phyloP scores from a whole-genome alignment of 352 stramenopile species.

The Globisporangium barbulae region DNA sequence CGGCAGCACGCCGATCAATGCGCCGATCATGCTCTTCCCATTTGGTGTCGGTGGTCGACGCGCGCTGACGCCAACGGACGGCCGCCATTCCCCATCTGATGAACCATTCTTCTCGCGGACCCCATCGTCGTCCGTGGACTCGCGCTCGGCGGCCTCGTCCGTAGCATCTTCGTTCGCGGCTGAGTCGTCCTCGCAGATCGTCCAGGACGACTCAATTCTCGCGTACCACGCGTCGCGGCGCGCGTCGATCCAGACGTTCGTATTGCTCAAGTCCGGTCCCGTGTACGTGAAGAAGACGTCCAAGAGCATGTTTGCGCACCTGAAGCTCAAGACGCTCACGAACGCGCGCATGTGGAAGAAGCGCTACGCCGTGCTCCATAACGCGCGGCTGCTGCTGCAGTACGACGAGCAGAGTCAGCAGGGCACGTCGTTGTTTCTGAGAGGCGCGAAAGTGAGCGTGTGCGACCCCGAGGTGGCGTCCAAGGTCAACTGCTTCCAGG shows the following conservation, averaged over 20 bases:
- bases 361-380: constrained; percentile 76
- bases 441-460: constrained; percentile 66
- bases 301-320: constrained; percentile 68
- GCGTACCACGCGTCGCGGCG: background rate
- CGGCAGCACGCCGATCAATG: constrained; percentile 18
- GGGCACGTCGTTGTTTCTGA: constrained; percentile 65
- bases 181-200: constrained; percentile 24
- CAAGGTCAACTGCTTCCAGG: constrained; percentile 84
- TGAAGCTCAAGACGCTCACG: constrained; percentile 60
- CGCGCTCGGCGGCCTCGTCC: constrained; percentile 4
- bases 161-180: constrained; percentile 18
- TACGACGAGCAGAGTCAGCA: constrained; percentile 57
- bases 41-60: constrained; percentile 1
- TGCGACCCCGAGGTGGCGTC: constrained; percentile 65
- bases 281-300: constrained; percentile 79
- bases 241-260: constrained; percentile 30
- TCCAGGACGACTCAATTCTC: constrained; percentile 9
- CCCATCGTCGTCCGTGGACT: background rate
- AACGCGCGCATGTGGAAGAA: constrained; percentile 76
- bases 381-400: constrained; percentile 59
- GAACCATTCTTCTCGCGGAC: constrained; percentile 6
- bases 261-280: constrained; percentile 55
- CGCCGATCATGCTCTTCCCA: background rate
- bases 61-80: constrained; percentile 14
- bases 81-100: constrained; percentile 6